Conservation (phyloP, 371 early-diverging fungal genomes). For the Lichtheimia ramosa region DNA sequence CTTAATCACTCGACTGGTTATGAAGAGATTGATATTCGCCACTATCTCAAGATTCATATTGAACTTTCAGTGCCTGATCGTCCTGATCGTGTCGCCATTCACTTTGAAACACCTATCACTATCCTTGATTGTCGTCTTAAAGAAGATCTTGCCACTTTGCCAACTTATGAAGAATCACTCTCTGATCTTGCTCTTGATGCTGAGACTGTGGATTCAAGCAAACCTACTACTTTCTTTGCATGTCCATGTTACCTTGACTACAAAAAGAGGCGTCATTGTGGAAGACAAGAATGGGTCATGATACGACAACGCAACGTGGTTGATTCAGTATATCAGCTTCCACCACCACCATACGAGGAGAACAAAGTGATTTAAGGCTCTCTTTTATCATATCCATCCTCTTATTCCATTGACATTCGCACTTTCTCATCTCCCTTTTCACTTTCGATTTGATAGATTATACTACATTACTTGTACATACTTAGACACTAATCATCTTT, state of each 20-base stretch:
- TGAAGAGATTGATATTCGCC: slow-evolving; percentile 38
- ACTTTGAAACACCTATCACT: slow-evolving; percentile 45
- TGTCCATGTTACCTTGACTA: slow-evolving; percentile 48
- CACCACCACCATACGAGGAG: slow-evolving; percentile 14
- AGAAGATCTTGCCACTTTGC: slow-evolving; percentile 40
- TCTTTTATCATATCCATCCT: neutral
- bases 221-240: slow-evolving; percentile 32
- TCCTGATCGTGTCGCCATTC: slow-evolving; percentile 20
- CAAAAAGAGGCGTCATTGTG: slow-evolving; percentile 30
- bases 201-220: slow-evolving; percentile 17
- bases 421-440: neutral
- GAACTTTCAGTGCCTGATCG: slow-evolving; percentile 27
- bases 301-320: slow-evolving; percentile 20
- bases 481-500: too few relatives aligned
- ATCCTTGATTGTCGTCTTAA: slow-evolving; percentile 48
- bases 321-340: neutral
- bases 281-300: slow-evolving; percentile 29
- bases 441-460: neutral
- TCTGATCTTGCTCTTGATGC: slow-evolving; percentile 23
- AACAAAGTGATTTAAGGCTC: neutral
- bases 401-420: neutral
- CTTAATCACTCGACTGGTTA: slow-evolving; percentile 44
- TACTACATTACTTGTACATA: too few relatives aligned
- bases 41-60: slow-evolving; percentile 38
- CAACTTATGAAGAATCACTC: slow-evolving; percentile 42